Evolutionary conservation across 495 filamentous ascomycete species (phyloP).

Genomic region (Cercophora newfieldiana): DNA sequence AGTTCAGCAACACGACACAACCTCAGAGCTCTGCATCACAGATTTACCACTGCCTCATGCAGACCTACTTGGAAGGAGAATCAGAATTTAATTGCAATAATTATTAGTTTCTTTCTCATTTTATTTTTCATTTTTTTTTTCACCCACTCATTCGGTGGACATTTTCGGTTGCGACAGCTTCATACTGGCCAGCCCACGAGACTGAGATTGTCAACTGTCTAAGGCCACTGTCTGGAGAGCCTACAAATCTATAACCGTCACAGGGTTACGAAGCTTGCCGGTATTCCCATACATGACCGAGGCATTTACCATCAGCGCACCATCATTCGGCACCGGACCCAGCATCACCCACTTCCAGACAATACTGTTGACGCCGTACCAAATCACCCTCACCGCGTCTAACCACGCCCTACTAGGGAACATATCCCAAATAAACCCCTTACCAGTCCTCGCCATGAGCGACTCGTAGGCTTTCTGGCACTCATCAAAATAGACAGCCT

Average conservation of each 20-base stretch:
- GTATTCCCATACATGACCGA: constrained; percentile 69
- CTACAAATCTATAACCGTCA: constrained; percentile 33
- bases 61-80: too few relatives aligned
- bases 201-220: too few relatives aligned
- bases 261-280: constrained; percentile 61
- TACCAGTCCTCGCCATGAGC: constrained; percentile 52
- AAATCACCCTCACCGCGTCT: constrained; percentile 59
- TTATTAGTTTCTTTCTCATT: too few relatives aligned
- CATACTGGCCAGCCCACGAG: too few relatives aligned
- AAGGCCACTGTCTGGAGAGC: background rate
- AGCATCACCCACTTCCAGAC: constrained; percentile 71
- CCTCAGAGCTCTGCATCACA: too few relatives aligned
- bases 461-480: constrained; percentile 71
- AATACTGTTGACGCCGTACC: constrained; percentile 62
- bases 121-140: too few relatives aligned
- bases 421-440: constrained; percentile 53
- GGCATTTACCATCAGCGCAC: constrained; percentile 73
- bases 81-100: too few relatives aligned
- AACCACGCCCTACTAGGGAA: constrained; percentile 56
- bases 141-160: too few relatives aligned
- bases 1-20: too few relatives aligned
- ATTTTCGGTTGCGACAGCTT: too few relatives aligned
- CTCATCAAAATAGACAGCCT: constrained; percentile 76
- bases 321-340: constrained; percentile 58
- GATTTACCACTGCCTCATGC: too few relatives aligned